Base-by-base conservation (phyloP, 1,284 basidiomycete species). In the Stereum hirsutum region DNA sequence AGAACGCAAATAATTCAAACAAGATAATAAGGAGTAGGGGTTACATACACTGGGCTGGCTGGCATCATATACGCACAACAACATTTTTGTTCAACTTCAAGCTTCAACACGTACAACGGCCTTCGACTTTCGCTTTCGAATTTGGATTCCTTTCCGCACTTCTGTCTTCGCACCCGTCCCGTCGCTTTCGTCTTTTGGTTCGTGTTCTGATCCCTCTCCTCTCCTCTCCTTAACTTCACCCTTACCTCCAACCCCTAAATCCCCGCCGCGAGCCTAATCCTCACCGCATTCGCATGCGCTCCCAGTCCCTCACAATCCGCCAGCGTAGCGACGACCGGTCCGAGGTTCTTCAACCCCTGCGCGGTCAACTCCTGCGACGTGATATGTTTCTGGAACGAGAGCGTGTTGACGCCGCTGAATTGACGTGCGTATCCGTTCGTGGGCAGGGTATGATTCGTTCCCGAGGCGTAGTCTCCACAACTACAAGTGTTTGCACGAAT, bases 331-430 rank as follows among this genome's bases (percentile, higher is more conserved):
- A 99, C 96, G 11, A 89, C 74, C 7, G 95, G 94, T 2, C 96
- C 96, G 19, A 99, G 72, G 2, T 60, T 69, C 52, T 70, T 69
- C 42, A 99, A 68, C 5, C 96, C 96, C 15, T 78, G 78, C 12
- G 70, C 63, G 4, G 91, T 89, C 23, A 99, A 76, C 57, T 93
- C 86, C 61, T 99, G 96, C 6, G 89, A 89, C 5, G 96, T 99
- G 57, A 99, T 97, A 64, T 98, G 89, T 65, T 99, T 99, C 64
- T 98, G 93, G 83, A 99, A 99, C 1, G 93, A 93, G 17, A 81
- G 72, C 0, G 95, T 98, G 65, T 96, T 98, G 53, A 99, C 96
- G 14, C 96, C 96, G 52, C 90, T 94, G 69, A 96, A 99, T 61
- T 98, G 94, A 44, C 92, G 84, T 12, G 96, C 96, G 58, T 94